Conservation (phyloP, 441 rosid species). For the Syzygium malaccense region DNA sequence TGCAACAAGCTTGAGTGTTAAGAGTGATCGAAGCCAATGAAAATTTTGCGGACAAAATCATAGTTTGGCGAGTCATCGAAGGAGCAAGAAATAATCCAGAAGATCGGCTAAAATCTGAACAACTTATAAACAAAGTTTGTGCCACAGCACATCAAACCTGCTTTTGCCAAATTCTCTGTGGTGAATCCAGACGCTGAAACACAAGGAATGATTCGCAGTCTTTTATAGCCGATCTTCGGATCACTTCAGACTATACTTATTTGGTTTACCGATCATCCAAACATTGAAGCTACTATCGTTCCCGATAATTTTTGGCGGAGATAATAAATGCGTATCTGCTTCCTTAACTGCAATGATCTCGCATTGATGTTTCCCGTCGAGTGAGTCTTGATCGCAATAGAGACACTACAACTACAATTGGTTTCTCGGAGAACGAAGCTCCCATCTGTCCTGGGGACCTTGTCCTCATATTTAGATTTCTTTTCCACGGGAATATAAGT, state of each 20-base stretch:
- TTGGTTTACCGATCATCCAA: background rate
- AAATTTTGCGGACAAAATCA: background rate
- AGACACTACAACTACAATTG: background rate
- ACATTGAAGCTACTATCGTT: background rate
- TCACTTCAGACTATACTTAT: background rate
- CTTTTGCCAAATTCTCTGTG: background rate
- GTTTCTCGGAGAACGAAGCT: background rate
- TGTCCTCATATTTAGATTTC: too few relatives aligned
- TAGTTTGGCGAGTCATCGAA: background rate
- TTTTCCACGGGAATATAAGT: background rate
- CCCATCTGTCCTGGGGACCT: background rate
- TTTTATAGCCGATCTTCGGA: background rate
- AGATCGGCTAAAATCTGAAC: background rate
- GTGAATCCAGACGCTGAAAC: background rate
- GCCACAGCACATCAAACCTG: background rate
- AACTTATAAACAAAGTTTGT: background rate
- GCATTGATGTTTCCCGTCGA: background rate
- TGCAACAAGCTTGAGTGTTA: background rate
- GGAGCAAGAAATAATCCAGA: background rate
- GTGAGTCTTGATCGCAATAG: background rate
- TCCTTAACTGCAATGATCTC: background rate
- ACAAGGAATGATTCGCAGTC: background rate
- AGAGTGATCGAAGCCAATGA: background rate
- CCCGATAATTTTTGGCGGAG: background rate
- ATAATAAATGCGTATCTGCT: background rate